phyloP scores from a whole-genome alignment of 2,329 filamentous ascomycete genomes.

The Paecilomyces niveus region DNA sequence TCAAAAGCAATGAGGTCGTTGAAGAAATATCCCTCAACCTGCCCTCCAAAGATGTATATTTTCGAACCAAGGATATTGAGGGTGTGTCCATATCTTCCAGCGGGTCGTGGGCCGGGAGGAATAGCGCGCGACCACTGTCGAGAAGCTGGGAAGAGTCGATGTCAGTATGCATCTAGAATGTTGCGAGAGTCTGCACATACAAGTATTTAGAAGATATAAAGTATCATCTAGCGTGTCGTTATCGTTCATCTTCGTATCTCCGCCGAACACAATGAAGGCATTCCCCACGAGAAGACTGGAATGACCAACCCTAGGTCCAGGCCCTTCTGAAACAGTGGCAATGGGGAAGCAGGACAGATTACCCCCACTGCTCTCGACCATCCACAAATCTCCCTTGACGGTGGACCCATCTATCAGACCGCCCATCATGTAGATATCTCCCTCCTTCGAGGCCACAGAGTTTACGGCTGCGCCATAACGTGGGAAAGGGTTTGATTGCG shows the following conservation, averaged over 20 bases:
- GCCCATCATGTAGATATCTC: constrained; percentile 96
- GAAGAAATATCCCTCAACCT: constrained; percentile 97
- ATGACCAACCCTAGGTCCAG: constrained; percentile 90
- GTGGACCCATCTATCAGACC: constrained; percentile 90
- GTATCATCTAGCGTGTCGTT: constrained; percentile 89
- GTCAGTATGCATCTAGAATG: constrained; percentile 12
- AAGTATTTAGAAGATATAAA: constrained; percentile 92
- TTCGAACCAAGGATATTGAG: constrained; percentile 95
- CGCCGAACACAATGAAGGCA: constrained; percentile 97
- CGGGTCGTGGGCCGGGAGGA: constrained; percentile 75
- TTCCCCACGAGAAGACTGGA: constrained; percentile 92
- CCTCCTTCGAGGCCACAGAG: constrained; percentile 85
- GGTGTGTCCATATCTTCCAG: constrained; percentile 91
- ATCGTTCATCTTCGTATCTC: constrained; percentile 96
- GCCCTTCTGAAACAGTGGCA: constrained; percentile 85
- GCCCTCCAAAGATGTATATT: constrained; percentile 94
- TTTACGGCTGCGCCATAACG: constrained; percentile 97
- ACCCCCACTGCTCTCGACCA: constrained; percentile 79
- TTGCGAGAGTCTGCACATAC: constrained; percentile 52
- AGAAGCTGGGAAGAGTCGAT: constrained; percentile 56
- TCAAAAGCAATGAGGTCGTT: constrained; percentile 96
- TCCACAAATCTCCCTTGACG: constrained; percentile 95
- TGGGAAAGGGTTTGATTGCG: constrained; percentile 81
- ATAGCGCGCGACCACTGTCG: constrained; percentile 96
- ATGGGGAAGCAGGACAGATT: constrained; percentile 88